Conservation (phyloP, 2,329 filamentous ascomycete species). For the Leptographium flavum region DNA sequence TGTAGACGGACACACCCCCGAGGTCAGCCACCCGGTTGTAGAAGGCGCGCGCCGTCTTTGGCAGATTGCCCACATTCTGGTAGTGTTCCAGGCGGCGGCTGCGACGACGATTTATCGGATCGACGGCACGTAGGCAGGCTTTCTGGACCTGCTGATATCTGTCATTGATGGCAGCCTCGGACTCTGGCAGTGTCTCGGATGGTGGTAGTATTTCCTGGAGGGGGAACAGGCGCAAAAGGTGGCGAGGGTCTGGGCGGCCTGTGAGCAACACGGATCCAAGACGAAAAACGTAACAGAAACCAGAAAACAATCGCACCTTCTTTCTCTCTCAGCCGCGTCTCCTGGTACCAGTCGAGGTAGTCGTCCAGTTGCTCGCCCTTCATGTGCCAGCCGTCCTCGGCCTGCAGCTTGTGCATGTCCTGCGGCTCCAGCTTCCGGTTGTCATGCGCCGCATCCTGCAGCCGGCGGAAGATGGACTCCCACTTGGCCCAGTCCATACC, state of each 20-base stretch:
- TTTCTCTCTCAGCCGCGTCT: conserved; percentile 30
- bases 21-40: conserved; percentile 23
- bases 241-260: conserved; percentile 14
- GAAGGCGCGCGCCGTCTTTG: conserved; percentile 24
- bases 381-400: conserved; percentile 28
- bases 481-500: conserved; percentile 61
- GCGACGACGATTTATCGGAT: background rate
- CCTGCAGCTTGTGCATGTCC: conserved; percentile 15
- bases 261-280: background rate
- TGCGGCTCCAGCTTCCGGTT: conserved; percentile 10
- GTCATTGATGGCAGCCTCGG: conserved; percentile 10
- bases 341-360: conserved; percentile 69
- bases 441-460: conserved; percentile 6
- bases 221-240: conserved; percentile 21
- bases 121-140: background rate
- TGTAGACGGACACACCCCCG: conserved; percentile 20
- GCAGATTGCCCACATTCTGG: conserved; percentile 26
- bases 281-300: no score
- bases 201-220: conserved; percentile 10
- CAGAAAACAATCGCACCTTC: conserved; percentile 5
- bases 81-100: conserved; percentile 18
- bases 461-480: conserved; percentile 33
- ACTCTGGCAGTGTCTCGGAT: conserved; percentile 2
- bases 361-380: conserved; percentile 48
- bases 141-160: background rate